Percentiles rank a stretch among this genome's conserved stretches.
phyloP scores from a whole-genome alignment of 2,329 filamentous ascomycete genomes.

The Stachybotrys elegans region DNA sequence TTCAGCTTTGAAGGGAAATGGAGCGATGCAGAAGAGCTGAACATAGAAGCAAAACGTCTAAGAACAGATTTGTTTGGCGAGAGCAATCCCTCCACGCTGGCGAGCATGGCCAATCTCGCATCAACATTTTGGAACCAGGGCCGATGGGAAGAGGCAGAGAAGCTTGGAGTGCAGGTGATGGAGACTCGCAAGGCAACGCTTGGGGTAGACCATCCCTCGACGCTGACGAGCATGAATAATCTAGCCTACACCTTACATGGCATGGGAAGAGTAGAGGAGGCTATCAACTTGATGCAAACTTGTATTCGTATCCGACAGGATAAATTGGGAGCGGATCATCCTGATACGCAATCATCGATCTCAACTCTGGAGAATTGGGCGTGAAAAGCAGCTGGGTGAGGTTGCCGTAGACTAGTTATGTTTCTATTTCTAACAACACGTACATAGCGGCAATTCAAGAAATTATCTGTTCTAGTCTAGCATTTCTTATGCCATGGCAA shows the following conservation, averaged over 20 bases:
- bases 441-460: no score
- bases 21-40: no score
- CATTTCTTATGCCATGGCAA: no score
- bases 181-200: background rate
- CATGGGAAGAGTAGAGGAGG: slow-evolving; percentile 2
- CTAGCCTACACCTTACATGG: slow-evolving; percentile 3
- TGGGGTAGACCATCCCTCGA: no score
- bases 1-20: no score
- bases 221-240: slow-evolving; percentile 2
- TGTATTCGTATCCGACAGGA: background rate
- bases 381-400: no score
- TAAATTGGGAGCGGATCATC: background rate
- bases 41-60: no score
- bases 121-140: background rate
- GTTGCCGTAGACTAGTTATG: no score
- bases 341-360: background rate
- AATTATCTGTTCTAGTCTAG: no score
- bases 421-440: no score
- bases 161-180: background rate
- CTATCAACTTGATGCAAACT: background rate
- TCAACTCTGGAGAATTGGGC: no score
- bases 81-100: slow-evolving; percentile 6
- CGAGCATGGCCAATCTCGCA: slow-evolving; percentile 4
- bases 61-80: background rate
- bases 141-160: background rate